Evolutionary conservation across 2,329 filamentous ascomycete genomes (phyloP), one percentile per base, ranked within the genome.

Genomic region (Alternaria brassicicola): DNA sequence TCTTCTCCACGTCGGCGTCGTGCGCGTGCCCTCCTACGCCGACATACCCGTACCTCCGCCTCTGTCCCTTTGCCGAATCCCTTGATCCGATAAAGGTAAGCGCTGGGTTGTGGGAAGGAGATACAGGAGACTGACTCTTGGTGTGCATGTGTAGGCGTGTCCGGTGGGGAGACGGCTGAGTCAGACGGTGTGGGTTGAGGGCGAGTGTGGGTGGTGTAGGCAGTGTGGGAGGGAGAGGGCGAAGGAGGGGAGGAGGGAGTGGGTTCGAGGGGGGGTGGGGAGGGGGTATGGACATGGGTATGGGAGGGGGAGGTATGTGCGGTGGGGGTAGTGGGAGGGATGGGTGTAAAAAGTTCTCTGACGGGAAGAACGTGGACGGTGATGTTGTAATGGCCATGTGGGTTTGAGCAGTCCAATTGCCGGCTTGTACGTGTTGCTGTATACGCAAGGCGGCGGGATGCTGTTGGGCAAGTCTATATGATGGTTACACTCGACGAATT

Each of bases 11-110:
- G 13, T 53, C 43, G 19, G 70, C 49, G 3, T 51, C 43, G 8
- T 75, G 72, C 54, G 58, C 61, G n/a, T 75, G 72, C 30, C 68
- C 71, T 2, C 66, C 70, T 0, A 33, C 38, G 9, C 70, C 69
- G 3, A 43, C 46, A 12, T 55, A 41, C 9, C 70, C 69, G 0
- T 68, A 70, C 54, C 45, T 67, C 9, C 59, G 63, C 9, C 56
- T 62, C 10, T 72, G 71, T 21, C 10, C 31, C 3, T 23, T 36
- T 3, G 62, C 62, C 2, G 45, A 10, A 21, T 28, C 47, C 5
- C 51, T 48, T 23, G 21, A 42, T 2, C 58, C 64, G n/a, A n/a
- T n/a, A n/a, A n/a, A n/a, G n/a, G n/a, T n/a, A n/a, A n/a, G n/a
- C n/a, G n/a, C n/a, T n/a, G n/a, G n/a, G n/a, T n/a, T n/a, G n/a